A percentile compares a stretch with the other conserved stretches of the same genome.
Conservation (phyloP, 345 rosid species). For the Rhizophora mangle region DNA sequence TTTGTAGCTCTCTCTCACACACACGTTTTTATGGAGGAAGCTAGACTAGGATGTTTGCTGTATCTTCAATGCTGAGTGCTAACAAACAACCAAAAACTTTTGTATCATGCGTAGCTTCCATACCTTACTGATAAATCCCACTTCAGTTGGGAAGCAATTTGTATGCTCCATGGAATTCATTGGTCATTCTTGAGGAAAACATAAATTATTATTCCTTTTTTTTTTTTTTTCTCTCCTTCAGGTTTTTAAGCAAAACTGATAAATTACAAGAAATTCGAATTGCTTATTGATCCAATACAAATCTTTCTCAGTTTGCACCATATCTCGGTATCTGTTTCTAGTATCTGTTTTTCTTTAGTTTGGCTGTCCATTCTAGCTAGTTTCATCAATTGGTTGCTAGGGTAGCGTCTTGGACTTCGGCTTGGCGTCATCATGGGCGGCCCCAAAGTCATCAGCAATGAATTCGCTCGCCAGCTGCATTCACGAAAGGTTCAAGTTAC, state of each 20-base stretch:
- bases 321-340: background rate
- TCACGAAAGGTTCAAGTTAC: background rate
- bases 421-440: background rate
- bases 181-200: constrained; percentile 8
- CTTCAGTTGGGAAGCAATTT: constrained; percentile 19
- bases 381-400: background rate
- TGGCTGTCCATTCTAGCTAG: background rate
- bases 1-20: background rate
- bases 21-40: background rate
- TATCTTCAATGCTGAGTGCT: constrained; percentile 22
- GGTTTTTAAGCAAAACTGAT: constrained; percentile 1
- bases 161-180: constrained; percentile 22
- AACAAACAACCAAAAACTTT: constrained; percentile 26
- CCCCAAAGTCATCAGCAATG: background rate
- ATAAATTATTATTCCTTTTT: background rate
- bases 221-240: background rate
- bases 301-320: background rate
- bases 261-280: background rate
- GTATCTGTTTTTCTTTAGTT: background rate
- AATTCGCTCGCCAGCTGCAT: constrained; percentile 2
- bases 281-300: background rate
- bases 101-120: constrained; percentile 14
- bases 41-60: constrained; percentile 20
- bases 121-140: constrained; percentile 1
- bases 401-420: background rate